Base-by-base conservation (phyloP, 148 eudicot genomes). In the Amaranthus cruentus region DNA sequence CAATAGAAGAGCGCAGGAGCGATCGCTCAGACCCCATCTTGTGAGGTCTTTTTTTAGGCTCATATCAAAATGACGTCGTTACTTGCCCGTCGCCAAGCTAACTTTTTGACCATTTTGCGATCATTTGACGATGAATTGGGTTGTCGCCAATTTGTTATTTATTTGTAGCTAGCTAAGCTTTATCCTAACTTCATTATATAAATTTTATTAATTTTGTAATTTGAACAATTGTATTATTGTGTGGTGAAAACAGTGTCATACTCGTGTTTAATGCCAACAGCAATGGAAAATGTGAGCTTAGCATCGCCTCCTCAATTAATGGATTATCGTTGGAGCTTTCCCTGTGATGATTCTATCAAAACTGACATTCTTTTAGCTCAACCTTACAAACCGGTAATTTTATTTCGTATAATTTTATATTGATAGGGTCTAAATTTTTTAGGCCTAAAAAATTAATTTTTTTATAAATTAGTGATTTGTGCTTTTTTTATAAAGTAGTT, bases 301-400 rank as follows among this genome's bases (percentile, higher is more conserved):
- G 79, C 62, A 51, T 28, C 72, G 8, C 75, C 71, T 55, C 61
- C 71, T 70, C 74, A 66, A 43, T 75, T 74, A 74, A 43, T 65
- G 53, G 79, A 79, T 46, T 79, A 64, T 54, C 78, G 13, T 18
- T 79, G 75, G 77, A 57, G 51, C 72, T 51, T 71, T 14, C 75
- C 78, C 0, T 75, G 55, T 75, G 82, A 79, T n/a, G 54, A 62
- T 50, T 59, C 79, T 51, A 47, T 62, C 46, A 75, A 79, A 72
- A 75, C 9, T 21, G 78, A 79, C 49, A 50, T 46, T 51, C 71
- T 65, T 54, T 66, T 70, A 11, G 9, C 61, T 75, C 79, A 79
- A 66, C 73, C 82, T 42, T 65, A 52, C 64, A 52, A 75, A 74
- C 74, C 66, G 3, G 81, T 74, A 79, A 49, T 18, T 42, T 15